phyloP scores from a whole-genome alignment of 78 protist species.

The Chrysochromulina parva region DNA sequence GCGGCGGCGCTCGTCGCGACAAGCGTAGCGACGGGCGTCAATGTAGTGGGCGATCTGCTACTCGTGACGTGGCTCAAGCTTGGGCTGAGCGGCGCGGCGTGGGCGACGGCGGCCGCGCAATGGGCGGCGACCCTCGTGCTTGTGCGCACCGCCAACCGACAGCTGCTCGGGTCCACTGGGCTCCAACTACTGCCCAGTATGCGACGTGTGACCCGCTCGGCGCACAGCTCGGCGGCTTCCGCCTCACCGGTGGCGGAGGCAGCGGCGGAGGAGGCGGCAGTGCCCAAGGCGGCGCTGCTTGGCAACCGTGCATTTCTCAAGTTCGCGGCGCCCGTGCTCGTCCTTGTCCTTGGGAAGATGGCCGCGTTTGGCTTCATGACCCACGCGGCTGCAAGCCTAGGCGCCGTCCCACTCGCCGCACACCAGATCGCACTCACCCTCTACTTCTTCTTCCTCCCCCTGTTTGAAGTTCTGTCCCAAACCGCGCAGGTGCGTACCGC shows the following conservation, averaged over 20 bases:
- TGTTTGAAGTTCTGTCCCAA: neutral
- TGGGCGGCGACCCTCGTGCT: neutral
- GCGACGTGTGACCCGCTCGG: too few relatives aligned
- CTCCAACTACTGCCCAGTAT: too few relatives aligned
- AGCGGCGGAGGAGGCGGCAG: neutral
- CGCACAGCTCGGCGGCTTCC: too few relatives aligned
- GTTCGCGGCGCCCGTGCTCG: neutral
- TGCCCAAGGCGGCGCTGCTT: neutral
- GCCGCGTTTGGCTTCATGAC: conserved; percentile 8
- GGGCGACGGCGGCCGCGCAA: neutral
- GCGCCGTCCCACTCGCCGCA: neutral
- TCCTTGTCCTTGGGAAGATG: neutral
- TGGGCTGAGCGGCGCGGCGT: neutral
- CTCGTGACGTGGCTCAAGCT: neutral
- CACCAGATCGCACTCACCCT: neutral
- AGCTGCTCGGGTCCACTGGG: neutral
- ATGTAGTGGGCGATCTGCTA: neutral
- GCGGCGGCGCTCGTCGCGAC: neutral
- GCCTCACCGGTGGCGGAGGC: neutral
- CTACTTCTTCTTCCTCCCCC: neutral
- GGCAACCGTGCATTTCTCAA: neutral
- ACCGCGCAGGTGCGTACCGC: neutral
- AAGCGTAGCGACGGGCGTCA: neutral
- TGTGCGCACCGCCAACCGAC: neutral
- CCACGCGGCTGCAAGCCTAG: neutral